Percentiles rank a stretch among this genome's conserved stretches.
phyloP scores from a whole-genome alignment of 2,329 filamentous ascomycete species.

The Fusarium sp. region DNA sequence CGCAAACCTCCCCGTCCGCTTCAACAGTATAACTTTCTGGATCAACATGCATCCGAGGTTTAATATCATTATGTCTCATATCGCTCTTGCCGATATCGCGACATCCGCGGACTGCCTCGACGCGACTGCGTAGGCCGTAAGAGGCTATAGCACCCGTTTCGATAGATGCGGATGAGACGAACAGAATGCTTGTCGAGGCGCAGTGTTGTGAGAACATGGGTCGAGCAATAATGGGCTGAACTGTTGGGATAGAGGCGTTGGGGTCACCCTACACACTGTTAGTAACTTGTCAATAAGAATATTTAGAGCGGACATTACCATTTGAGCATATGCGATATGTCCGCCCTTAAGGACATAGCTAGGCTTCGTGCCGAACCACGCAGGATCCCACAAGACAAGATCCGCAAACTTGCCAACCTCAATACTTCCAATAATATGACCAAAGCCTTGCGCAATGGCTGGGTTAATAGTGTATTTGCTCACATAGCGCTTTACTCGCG shows the following conservation, averaged over 20 bases:
- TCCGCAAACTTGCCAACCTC: slow-evolving; percentile 93
- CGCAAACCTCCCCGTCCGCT: slow-evolving; percentile 81
- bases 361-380: slow-evolving; percentile 90
- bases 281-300: background rate
- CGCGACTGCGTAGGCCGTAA: slow-evolving; percentile 81
- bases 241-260: slow-evolving; percentile 86
- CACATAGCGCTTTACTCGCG: slow-evolving; percentile 90
- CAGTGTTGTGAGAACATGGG: slow-evolving; percentile 87
- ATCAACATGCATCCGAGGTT: slow-evolving; percentile 90
- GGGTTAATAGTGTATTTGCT: slow-evolving; percentile 98
- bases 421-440: slow-evolving; percentile 85
- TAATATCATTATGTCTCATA: slow-evolving; percentile 89
- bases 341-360: slow-evolving; percentile 86
- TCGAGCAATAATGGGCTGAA: slow-evolving; percentile 84
- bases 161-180: slow-evolving; percentile 81
- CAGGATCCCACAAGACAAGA: slow-evolving; percentile 86
- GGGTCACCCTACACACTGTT: slow-evolving; percentile 71
- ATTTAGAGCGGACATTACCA: slow-evolving; percentile 67
- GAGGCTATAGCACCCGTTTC: slow-evolving; percentile 72
- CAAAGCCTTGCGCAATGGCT: slow-evolving; percentile 89
- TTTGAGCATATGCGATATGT: slow-evolving; percentile 83
- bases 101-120: slow-evolving; percentile 84
- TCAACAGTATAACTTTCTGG: slow-evolving; percentile 90
- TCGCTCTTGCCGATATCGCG: slow-evolving; percentile 81
- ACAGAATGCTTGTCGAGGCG: slow-evolving; percentile 79